Evolutionary conservation across 2,329 filamentous ascomycete species (phyloP), one percentile per base, ranked within the genome.

Genomic region (Cadophora gregata): DNA sequence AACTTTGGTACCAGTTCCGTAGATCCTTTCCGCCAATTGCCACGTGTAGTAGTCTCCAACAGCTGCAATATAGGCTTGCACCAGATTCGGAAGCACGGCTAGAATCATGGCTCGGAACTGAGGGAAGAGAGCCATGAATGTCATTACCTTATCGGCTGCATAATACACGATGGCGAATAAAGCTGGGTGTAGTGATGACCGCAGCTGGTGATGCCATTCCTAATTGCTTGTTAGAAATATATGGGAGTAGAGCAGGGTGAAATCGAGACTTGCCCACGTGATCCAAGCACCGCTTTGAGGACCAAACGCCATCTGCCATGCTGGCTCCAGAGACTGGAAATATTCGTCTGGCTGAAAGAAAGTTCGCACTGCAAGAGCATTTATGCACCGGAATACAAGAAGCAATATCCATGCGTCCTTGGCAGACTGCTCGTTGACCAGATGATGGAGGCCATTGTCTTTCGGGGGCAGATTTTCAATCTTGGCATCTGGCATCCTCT

Each of bases 271-370:
- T 84, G 97, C 95, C 96, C 96, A 99, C 69, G 96, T 99, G 75
- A 97, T 85, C 93, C 95, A 99, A 31, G 95, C 93, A 69, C 92
- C 91, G 78, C 90, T 91, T 16, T 84, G 78, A 2, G 82, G 76
- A 25, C 94, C 94, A 83, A 97, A 97, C 3, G 92, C 91, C 64
- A 96, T 85, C 74, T 89, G 84, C 94, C 95, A 98, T 72, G 96
- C 96, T 62, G 96, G 95, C 81, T 99, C 96, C 53, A 98, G 86
- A 1, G 93, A 91, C 77, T 99, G 96, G 76, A 96, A 99, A 82
- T 93, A 98, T 79, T 99, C 96, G 81, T 99, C 96, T 31, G 96
- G 96, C 79, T 99, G 96, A 81, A 99, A 99, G 79, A 97, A 99
- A 24, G 96, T 98, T 71, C 87, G 84, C 65, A 96, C 83, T 69